A percentile compares a stretch with the other conserved stretches of the same genome.
These are phyloP conservation scores for Lathyrus aphaca DNA, from an alignment of 306 rosid genomes.

Conservation along the genomic window DNA sequence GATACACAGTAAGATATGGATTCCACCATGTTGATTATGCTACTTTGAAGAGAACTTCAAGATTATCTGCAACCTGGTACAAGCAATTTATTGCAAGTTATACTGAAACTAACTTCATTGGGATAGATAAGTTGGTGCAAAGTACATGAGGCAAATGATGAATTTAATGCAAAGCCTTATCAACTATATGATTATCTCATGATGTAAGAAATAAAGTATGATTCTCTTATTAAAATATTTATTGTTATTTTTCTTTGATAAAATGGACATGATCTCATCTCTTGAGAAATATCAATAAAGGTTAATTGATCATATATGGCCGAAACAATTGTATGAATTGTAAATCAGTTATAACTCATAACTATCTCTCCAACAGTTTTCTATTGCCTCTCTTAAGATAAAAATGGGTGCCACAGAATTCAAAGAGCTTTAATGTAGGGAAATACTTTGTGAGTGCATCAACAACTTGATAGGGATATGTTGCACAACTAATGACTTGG, in stretches of 20 bases:
- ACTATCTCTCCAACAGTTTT: no score
- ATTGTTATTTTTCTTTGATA: no score
- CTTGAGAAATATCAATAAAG: background rate
- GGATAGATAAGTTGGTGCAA: background rate
- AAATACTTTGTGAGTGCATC: no score
- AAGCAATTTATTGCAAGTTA: constrained; percentile 49
- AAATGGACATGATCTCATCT: background rate
- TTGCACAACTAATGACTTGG: no score
- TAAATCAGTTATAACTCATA: no score
- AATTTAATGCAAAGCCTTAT: background rate
- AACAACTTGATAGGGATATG: no score
- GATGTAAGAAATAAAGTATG: background rate
- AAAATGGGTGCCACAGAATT: no score
- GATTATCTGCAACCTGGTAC: constrained; percentile 64
- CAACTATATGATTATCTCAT: background rate
- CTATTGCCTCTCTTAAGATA: no score
- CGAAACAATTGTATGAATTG: background rate
- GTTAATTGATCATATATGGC: background rate
- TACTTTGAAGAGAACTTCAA: constrained; percentile 55
- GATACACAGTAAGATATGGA: constrained; percentile 57
- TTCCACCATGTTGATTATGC: constrained; percentile 50
- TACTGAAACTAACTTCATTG: background rate
- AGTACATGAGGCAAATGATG: background rate
- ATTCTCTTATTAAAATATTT: background rate
- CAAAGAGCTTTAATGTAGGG: no score